Base-by-base conservation (phyloP, 1,139 yeast genomes). In the Blastobotrys apis region DNA sequence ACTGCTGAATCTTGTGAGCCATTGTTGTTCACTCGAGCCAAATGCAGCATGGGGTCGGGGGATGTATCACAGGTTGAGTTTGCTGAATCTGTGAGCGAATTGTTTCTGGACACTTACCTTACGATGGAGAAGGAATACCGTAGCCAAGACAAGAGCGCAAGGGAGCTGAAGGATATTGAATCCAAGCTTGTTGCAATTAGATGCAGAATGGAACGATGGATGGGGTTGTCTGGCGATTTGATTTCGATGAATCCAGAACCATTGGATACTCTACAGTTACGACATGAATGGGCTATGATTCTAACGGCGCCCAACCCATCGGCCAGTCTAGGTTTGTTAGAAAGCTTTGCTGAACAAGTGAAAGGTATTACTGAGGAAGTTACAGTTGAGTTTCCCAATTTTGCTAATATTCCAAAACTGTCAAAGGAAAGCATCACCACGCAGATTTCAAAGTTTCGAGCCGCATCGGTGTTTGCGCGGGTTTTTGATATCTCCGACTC, bases 381-480 rank as follows among this genome's bases (percentile, higher is more conserved):
- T 45, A 22, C 55, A 52, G 48, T 79, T 59, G 73, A 67, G 43
- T 64, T 55, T 51, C 35, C 53, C 32, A 64, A 64, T 48, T 58
- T 58, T 41, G 39, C 72, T 3, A 68, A 74, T 47, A 75, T 92
- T n/a, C 81, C 88, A 3, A 68, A 71, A 0, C 65, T 90, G 3
- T 78, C 75, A 33, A 44, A 64, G 3, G 67, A 69, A 1, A 72
- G 77, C 9, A 72, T 86, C 3, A 72, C 71, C 34, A 70, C 78
- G 1, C 90, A 86, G 54, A 67, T 81, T 15, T 80, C 87, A 1
- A 82, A 84, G 32, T 67, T 81, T 12, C 74, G 79, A 16, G 85
- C 87, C 0, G 73, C 84, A 37, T 69, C 84, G 0, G 74, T 81
- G 22, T 85, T 87, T 59, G 74, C 86, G 12, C 72, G 71, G 37